Evolutionary conservation across 2,329 filamentous ascomycete species (phyloP), one percentile per base, ranked within the genome.

Genomic region (Chaetomium sp.): DNA sequence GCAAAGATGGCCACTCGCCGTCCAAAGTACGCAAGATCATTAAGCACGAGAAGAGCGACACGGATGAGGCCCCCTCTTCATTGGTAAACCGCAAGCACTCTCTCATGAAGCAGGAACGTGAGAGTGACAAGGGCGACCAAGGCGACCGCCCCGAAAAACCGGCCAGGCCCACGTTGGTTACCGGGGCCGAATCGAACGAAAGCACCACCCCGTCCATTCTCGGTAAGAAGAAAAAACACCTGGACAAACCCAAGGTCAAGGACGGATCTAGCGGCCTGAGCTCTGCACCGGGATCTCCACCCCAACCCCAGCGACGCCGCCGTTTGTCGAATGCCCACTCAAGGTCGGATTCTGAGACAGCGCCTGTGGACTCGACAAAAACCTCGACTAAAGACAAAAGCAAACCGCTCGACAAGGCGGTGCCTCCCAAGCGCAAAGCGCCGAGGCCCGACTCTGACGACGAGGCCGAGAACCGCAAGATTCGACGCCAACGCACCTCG

Each of bases 1-100:
- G 85, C 31, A 89, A 88, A 72, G 84, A 89, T 73, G 85, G 85
- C 47, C 79, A 86, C 71, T 89, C 86, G 27, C 86, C 86, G 0
- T 85, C 85, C 65, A 89, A 89, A 75, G 80, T 80, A 65, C 83
- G 85, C 65, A 89, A 88, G 76, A 79, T 85, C 55, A 83, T 85
- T 71, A 89, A 88, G 74, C 85, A 88, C 69, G 87, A 89, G 73
- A 83, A 80, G 71, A 85, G 82, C 70, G 86, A 87, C 64, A 81
- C 82, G 63, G 85, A 87, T 66, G 80, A 77, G 60, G 78, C 76
- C n/a, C 70, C 73, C 59, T 66, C 78, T 10, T 74, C 72, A 19
- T 72, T 75, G 31, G 71, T 75, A 58, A 77, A 76, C 69, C 73
- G 74, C 58, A 74, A 77, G 55, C 72, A 73, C 62, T 70, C 72